Evolutionary conservation across 163 green algal genomes (phyloP).

Genomic region (Volvox carteri): DNA sequence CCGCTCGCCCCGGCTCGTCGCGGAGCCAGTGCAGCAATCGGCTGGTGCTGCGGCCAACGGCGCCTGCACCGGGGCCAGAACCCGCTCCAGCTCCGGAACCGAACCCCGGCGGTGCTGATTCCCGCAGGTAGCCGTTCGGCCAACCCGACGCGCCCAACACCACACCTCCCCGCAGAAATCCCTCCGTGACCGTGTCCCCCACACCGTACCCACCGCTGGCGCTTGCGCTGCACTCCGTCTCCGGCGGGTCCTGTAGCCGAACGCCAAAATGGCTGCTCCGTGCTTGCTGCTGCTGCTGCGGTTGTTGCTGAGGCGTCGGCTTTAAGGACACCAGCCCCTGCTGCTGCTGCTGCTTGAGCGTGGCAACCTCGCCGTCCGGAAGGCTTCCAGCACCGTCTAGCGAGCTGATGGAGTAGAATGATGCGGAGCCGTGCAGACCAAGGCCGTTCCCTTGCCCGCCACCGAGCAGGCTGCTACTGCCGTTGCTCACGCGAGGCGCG

Average conservation of each 20-base stretch:
- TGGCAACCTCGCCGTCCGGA: neutral
- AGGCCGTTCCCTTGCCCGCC: neutral
- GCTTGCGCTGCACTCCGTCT: neutral
- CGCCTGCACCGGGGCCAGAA: no score
- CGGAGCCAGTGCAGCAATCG: slow-evolving; percentile 37
- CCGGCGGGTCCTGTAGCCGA: slow-evolving; percentile 32
- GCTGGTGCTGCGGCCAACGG: slow-evolving; percentile 23
- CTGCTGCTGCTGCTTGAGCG: neutral
- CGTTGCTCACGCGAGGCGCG: neutral
- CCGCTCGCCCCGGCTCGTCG: slow-evolving; percentile 15
- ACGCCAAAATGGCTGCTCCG: slow-evolving; percentile 43
- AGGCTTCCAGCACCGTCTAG: neutral
- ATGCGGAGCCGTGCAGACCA: slow-evolving; percentile 8
- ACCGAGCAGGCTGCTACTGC: neutral
- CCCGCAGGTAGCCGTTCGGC: slow-evolving; percentile 35
- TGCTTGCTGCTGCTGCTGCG: slow-evolving; percentile 10
- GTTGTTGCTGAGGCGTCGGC: slow-evolving; percentile 17
- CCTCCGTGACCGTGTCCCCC: neutral
- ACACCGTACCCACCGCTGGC: neutral
- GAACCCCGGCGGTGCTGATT: neutral
- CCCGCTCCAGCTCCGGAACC: neutral
- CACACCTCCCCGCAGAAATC: slow-evolving; percentile 25
- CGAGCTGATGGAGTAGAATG: slow-evolving; percentile 41
- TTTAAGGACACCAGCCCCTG: no score
- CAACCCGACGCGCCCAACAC: slow-evolving; percentile 30